Percentiles rank a stretch among this genome's conserved stretches.
Evolutionary conservation across 495 filamentous ascomycete species (phyloP).

Genomic region (Penicillium steckii): DNA sequence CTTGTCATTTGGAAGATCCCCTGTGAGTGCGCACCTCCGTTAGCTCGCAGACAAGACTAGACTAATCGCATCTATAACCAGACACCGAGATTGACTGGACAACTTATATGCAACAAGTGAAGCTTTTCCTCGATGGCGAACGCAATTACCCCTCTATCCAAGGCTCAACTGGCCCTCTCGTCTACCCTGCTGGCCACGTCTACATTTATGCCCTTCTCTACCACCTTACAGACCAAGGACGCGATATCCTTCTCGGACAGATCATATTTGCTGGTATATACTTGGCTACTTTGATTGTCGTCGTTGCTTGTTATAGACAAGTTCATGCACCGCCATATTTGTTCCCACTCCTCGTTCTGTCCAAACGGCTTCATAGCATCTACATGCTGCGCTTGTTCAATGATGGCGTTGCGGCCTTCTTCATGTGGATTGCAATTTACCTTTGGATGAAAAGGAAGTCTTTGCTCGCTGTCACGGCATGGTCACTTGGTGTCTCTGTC

Average conservation of each 20-base stretch:
- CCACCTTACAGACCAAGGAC: constrained; percentile 71
- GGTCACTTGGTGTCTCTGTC: constrained; percentile 75
- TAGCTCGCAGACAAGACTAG: constrained; percentile 9
- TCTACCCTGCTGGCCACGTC: constrained; percentile 92
- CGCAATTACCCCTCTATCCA: constrained; percentile 82
- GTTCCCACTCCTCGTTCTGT: constrained; percentile 82
- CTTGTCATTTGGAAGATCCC: constrained; percentile 82
- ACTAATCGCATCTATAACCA: constrained; percentile 33
- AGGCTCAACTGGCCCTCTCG: constrained; percentile 87
- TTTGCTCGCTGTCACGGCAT: constrained; percentile 67
- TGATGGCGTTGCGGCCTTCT: constrained; percentile 81
- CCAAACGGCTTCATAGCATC: constrained; percentile 90
- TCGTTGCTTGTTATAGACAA: constrained; percentile 77
- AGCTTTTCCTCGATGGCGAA: constrained; percentile 77
- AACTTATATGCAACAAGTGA: constrained; percentile 93
- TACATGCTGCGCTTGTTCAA: constrained; percentile 94
- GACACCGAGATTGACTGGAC: constrained; percentile 99
- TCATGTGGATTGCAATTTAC: constrained; percentile 79
- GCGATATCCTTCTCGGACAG: constrained; percentile 76
- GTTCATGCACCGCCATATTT: constrained; percentile 84
- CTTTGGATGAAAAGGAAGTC: constrained; percentile 69
- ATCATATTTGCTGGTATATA: constrained; percentile 78
- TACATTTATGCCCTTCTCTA: constrained; percentile 85
- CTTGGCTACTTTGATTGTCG: constrained; percentile 67
- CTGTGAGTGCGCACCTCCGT: constrained; percentile 51